Evolutionary conservation across 2,329 filamentous ascomycete genomes (phyloP), one percentile per base, ranked within the genome.

Genomic region (Colletotrichum limetticola): DNA sequence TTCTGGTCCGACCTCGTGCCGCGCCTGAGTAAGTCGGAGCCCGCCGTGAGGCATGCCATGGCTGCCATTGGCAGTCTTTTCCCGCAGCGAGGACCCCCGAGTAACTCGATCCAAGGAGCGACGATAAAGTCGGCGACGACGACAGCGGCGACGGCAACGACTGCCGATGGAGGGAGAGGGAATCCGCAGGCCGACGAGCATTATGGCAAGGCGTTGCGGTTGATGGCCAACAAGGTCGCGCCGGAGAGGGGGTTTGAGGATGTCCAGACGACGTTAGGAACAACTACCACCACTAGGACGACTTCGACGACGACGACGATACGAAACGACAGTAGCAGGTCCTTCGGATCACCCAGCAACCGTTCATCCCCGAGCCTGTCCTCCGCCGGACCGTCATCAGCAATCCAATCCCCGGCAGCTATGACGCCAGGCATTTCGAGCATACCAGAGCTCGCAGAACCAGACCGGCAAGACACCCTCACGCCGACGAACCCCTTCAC

Each of bases 21-120:
- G 22, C 85, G 85, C 74, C 79, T 87, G 52, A 84, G 84, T 37
- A 79, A 83, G 35, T 79, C 80, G 0, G 84, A 88, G 62, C 84
- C 86, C 0, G 83, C 85, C 6, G 83, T 88, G 28, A 83, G 83
- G 3, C 87, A 89, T 74, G 85, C 87, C 19, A 80, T 88, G n/a
- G 82, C 87, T 11, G 86, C 86, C 53, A 82, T 89, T 11, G 86
- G 86, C 63, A 82, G 82, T 16, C 77, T 86, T 14, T 70, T 65
- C 30, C 70, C 70, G 32, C 37, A 42, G 35, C 22, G 57, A 49
- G 42, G 42, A 32, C 5, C 86, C 87, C 66, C 85, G 86, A 76
- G 62, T 65, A 14, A 76, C 75, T 6, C 77, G 22, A 16, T 71
- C 53, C 59, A 69, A 14, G 74, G 42, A 49, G 42, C 42, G 6